These are phyloP conservation scores for Chalciporus chontae DNA, from an alignment of 768 basidiomycete species.

Conservation along the genomic window DNA sequence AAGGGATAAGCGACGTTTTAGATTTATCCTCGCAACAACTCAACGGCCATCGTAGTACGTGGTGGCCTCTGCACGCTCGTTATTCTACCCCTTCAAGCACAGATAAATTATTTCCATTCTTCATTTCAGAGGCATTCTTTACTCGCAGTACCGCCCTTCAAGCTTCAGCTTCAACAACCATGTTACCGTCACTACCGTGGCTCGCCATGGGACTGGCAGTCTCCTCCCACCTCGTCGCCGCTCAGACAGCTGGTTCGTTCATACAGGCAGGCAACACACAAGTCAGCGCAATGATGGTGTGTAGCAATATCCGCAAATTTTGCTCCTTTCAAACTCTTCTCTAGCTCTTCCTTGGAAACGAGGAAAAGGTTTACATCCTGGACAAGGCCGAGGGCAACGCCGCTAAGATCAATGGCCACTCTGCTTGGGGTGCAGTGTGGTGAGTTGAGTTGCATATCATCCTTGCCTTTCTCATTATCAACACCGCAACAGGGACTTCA, in stretches of 20 bases:
- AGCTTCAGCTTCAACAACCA: too few species aligned
- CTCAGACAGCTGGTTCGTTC: slow-evolving; percentile 25
- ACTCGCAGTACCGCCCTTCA: background rate
- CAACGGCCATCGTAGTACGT: background rate
- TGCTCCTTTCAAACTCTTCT: background rate
- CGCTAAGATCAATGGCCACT: slow-evolving; percentile 60
- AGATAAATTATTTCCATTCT: background rate
- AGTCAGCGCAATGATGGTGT: slow-evolving; percentile 55
- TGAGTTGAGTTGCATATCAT: slow-evolving; percentile 26
- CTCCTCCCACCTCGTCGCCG: slow-evolving; percentile 21
- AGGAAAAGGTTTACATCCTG: slow-evolving; percentile 82
- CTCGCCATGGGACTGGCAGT: slow-evolving; percentile 45
- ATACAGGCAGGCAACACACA: slow-evolving; percentile 31
- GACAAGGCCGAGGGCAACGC: slow-evolving; percentile 86
- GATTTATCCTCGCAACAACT: background rate
- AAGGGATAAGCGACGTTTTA: too few species aligned
- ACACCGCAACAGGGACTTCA: slow-evolving; percentile 20
- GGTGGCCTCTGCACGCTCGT: background rate
- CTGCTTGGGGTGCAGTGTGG: slow-evolving; percentile 76
- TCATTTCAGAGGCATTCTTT: slow-evolving; percentile 5
- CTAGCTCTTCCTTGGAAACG: slow-evolving; percentile 79
- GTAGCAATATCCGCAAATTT: slow-evolving; percentile 10
- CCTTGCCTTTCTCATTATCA: background rate
- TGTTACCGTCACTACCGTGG: slow-evolving; percentile 35
- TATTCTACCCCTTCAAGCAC: background rate